These are phyloP conservation scores for Trichoderma aggressivum DNA, from an alignment of 2,329 filamentous ascomycete genomes.

Conservation along the genomic window DNA sequence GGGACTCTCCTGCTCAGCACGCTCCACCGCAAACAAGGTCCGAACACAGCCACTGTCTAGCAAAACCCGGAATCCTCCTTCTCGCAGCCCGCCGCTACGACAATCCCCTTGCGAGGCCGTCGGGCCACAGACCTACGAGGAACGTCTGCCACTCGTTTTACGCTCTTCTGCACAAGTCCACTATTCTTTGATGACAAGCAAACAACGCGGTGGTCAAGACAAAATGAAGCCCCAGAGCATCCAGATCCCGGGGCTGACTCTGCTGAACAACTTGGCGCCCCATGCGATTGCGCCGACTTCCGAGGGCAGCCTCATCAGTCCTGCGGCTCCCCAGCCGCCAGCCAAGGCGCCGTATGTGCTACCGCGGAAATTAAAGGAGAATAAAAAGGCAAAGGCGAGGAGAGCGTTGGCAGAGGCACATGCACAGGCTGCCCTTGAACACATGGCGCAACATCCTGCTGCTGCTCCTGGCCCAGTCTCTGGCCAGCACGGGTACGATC, in stretches of 20 bases:
- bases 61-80: background rate
- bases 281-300: conserved; percentile 11
- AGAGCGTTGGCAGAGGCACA: background rate
- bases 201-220: background rate
- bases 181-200: background rate
- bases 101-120: background rate
- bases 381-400: conserved; percentile 10
- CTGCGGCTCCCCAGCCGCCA: conserved; percentile 38
- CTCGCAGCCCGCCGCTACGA: background rate
- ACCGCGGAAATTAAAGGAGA: background rate
- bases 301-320: conserved; percentile 1
- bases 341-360: conserved; percentile 11
- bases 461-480: background rate
- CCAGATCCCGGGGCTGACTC: conserved; percentile 15
- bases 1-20: background rate
- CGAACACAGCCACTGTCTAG: background rate
- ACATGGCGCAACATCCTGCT: background rate
- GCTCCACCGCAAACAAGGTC: too few relatives aligned
- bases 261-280: conserved; percentile 11
- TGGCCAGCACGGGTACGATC: background rate
- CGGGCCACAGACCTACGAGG: background rate
- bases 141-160: background rate
- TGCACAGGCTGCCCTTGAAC: background rate
- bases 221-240: conserved; percentile 7
- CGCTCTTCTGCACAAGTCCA: conserved; percentile 2